Base-by-base conservation (phyloP, 1,284 basidiomycete genomes). In the Boletus albobrunnescens region DNA sequence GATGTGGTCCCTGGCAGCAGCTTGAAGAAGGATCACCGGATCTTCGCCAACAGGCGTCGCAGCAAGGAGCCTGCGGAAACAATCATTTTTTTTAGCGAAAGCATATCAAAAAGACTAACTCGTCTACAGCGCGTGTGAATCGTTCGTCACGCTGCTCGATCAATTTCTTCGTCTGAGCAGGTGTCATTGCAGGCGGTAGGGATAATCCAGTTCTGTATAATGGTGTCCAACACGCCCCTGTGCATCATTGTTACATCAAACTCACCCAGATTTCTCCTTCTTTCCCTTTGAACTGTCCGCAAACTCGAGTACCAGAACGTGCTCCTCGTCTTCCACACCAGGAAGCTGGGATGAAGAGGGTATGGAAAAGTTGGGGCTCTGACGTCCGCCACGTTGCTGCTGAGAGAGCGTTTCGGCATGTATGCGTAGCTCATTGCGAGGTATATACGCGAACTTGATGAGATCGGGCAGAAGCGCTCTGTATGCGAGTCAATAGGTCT, bases 391-490 rank as follows among this genome's bases (percentile, higher is more conserved):
- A 60, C 28, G 51, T 44, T 59, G 61, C 19, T 43, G 58, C 44
- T 57, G 59, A 49, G 47, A 54, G 47, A 50, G 61, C 44, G 49
- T 68, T 68, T 52, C 65, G 20, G 74, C 73, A 44, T 87, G 78
- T 36, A 86, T 74, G 44, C 78, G 76, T 10, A 91, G 63, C 43
- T 87, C 77, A 40, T 80, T 75, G 32, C 72, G 68, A 36, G 88
- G 82, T 52, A 89, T 84, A 61, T 94, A 94, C 13, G 87, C 85
- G 58, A 95, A 94, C 40, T 78, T 81, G 55, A 95, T 75, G 32
- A 91, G 71, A 50, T 88, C 81, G 2, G 92, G 92, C 20, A 94
- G 72, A 8, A 95, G 74, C 2, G 90, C 81, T 67, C 87, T 91
- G 47, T 28, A 37, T 36, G 16, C n/a, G 12, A 8, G 31, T 60